phyloP scores from a whole-genome alignment of 169 alveolate genomes.

The Plasmodium gaboni region DNA sequence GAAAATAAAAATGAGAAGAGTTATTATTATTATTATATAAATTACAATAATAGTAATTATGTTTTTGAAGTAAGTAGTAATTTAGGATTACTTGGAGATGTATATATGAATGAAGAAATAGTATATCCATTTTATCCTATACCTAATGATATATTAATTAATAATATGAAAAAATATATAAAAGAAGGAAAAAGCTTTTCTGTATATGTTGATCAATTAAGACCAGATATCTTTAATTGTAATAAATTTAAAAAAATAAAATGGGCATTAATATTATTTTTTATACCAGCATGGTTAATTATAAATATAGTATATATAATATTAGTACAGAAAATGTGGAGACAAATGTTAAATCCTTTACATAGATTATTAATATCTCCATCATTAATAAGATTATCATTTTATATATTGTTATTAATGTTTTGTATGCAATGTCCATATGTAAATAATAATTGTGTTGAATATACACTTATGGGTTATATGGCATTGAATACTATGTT shows the following conservation, averaged over 20 bases:
- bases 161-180: slow-evolving; percentile 24
- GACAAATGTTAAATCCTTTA: slow-evolving; percentile 67
- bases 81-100: background rate
- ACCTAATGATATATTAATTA: slow-evolving; percentile 13
- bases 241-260: slow-evolving; percentile 49
- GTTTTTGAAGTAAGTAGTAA: slow-evolving; percentile 11
- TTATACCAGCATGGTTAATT: slow-evolving; percentile 76
- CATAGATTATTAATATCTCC: slow-evolving; percentile 58
- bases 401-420: slow-evolving; percentile 31
- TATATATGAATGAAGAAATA: background rate
- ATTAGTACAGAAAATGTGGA: slow-evolving; percentile 46
- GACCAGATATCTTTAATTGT: slow-evolving; percentile 42
- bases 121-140: background rate
- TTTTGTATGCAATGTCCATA: slow-evolving; percentile 43
- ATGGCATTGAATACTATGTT: slow-evolving; percentile 70
- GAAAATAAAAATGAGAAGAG: background rate
- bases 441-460: slow-evolving; percentile 16
- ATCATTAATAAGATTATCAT: slow-evolving; percentile 43
- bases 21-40: slow-evolving; percentile 7
- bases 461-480: slow-evolving; percentile 47
- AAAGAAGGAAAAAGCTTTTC: slow-evolving; percentile 33
- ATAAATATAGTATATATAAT: slow-evolving; percentile 49
- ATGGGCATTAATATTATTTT: slow-evolving; percentile 62
- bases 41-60: slow-evolving; percentile 13
- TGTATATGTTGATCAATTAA: slow-evolving; percentile 25